Conservation (phyloP, 2,329 filamentous ascomycete species). For the Penicillium sp. region DNA sequence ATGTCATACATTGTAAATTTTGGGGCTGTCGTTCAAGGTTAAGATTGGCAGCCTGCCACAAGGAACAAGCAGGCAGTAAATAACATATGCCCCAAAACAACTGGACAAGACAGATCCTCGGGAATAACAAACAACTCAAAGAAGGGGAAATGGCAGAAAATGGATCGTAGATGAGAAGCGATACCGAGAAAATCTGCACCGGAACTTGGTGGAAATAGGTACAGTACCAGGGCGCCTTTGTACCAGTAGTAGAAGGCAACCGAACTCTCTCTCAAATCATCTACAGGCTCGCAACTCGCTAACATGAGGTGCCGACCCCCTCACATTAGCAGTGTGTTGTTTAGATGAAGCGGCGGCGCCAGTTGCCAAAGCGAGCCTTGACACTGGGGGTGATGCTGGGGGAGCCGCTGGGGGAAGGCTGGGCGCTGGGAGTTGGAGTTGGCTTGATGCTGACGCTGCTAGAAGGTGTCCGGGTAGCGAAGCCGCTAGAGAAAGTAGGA, state of each 20-base stretch:
- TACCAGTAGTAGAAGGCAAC: slow-evolving; percentile 21
- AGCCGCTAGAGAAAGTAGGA: slow-evolving; percentile 24
- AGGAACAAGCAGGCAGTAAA: not conserved
- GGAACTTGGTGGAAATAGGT: slow-evolving; percentile 19
- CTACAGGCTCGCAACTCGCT: slow-evolving; percentile 8
- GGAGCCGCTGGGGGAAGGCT: slow-evolving; percentile 11
- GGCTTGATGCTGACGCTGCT: not conserved
- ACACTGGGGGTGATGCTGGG: slow-evolving; percentile 27
- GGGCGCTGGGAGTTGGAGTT: slow-evolving; percentile 1
- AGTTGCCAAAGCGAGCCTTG: slow-evolving; percentile 24
- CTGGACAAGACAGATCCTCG: slow-evolving; percentile 2
- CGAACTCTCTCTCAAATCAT: slow-evolving; percentile 15
- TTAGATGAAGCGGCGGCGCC: slow-evolving; percentile 27
- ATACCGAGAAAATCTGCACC: slow-evolving; percentile 16
- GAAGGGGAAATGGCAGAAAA: slow-evolving; percentile 16
- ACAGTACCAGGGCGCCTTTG: slow-evolving; percentile 27
- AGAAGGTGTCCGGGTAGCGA: slow-evolving; percentile 30
- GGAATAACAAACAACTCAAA: slow-evolving; percentile 13
- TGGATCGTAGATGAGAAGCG: slow-evolving; percentile 16
- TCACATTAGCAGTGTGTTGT: slow-evolving; percentile 4
- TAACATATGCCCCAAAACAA: not conserved
- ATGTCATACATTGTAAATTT: not conserved
- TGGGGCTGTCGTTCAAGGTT: not conserved
- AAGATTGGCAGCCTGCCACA: not conserved
- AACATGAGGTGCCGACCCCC: slow-evolving; percentile 3